Conservation (phyloP, 2,329 filamentous ascomycete genomes). For the Ophiocordyceps sinensis region DNA sequence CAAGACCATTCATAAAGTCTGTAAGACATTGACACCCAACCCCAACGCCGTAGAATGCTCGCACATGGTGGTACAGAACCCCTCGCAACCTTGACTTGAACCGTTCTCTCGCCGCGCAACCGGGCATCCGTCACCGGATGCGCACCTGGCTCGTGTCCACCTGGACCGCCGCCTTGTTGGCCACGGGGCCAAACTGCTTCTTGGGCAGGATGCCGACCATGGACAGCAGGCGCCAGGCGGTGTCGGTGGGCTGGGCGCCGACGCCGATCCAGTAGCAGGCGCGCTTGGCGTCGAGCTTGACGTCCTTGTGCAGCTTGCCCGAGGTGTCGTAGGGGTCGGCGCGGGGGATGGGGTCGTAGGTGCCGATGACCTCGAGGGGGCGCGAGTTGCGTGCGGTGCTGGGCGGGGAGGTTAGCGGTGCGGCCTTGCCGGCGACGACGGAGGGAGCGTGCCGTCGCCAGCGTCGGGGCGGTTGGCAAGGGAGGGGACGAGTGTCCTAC, state of each 20-base stretch:
- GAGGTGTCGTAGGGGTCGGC: conserved; percentile 42
- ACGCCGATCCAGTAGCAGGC: conserved; percentile 96
- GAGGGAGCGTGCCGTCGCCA: too few relatives aligned
- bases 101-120: background rate
- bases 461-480: too few relatives aligned
- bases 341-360: conserved; percentile 56
- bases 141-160: conserved; percentile 14
- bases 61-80: background rate
- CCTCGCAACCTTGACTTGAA: background rate
- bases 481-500: conserved; percentile 34
- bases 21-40: background rate
- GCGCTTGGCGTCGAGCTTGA: conserved; percentile 67
- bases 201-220: conserved; percentile 46
- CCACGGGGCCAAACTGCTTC: conserved; percentile 20
- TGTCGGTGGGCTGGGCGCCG: conserved; percentile 84
- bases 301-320: conserved; percentile 75
- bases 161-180: conserved; percentile 10
- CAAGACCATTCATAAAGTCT: background rate
- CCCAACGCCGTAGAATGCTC: conserved; percentile 9
- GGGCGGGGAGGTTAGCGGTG: background rate
- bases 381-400: conserved; percentile 78
- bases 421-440: too few relatives aligned
- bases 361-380: conserved; percentile 84
- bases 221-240: conserved; percentile 70
- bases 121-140: conserved; percentile 10